Evolutionary conservation across 164 flowering plant genomes (phyloP).

Genomic region (Sextonia rubra): DNA sequence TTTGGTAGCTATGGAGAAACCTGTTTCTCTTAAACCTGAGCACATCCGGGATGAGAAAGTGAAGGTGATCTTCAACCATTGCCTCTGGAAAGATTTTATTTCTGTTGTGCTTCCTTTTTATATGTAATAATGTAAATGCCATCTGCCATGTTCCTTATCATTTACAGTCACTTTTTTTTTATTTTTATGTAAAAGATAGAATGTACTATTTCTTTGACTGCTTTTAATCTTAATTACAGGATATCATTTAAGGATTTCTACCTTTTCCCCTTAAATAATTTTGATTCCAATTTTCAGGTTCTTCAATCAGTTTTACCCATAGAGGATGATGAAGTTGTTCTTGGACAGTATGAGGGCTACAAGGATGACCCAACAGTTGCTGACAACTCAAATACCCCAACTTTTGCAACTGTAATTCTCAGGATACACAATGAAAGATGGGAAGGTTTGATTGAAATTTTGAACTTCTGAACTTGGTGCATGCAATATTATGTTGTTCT

Average conservation of each 20-base stretch:
- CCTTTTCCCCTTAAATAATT: not conserved
- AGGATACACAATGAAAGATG: conserved; percentile 95
- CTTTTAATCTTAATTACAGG: not conserved
- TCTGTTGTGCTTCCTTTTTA: not conserved
- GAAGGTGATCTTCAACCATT: conserved; percentile 43
- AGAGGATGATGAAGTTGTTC: conserved; percentile 76
- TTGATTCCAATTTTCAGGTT: conserved; percentile 44
- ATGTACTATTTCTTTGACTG: not conserved
- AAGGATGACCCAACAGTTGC: conserved; percentile 86
- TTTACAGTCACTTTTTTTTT: not conserved
- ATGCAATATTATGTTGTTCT: not conserved
- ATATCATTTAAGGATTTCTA: not conserved
- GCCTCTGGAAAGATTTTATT: not conserved
- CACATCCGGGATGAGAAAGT: conserved; percentile 98
- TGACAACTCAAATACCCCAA: conserved; percentile 84
- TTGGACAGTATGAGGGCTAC: conserved; percentile 95
- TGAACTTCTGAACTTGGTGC: not conserved
- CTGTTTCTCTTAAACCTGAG: conserved; percentile 91
- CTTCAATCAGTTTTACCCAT: conserved; percentile 86
- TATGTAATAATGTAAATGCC: not conserved
- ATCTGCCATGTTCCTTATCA: not conserved
- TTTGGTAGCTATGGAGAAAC: conserved; percentile 97
- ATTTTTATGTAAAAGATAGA: not conserved
- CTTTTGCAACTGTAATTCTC: conserved; percentile 79
- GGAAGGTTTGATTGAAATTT: conserved; percentile 61